Conservation (phyloP, 768 basidiomycete species). For the Lepiota venenata region DNA sequence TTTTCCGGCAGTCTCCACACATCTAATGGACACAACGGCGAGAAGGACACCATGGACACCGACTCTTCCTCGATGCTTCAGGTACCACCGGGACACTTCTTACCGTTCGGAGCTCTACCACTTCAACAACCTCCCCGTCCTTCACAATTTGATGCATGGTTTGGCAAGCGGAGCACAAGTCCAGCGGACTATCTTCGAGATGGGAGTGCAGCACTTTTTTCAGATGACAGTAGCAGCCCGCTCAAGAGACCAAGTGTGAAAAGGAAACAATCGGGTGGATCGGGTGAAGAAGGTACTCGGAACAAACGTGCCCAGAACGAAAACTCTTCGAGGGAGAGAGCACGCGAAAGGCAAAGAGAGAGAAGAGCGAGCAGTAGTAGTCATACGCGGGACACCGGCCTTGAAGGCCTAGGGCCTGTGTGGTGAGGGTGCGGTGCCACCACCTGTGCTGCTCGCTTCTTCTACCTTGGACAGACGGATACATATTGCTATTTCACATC, state of each 20-base stretch:
- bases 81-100: not conserved
- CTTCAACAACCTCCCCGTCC: constrained; percentile 2
- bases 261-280: constrained; percentile 26
- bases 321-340: constrained; percentile 8
- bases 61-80: not conserved
- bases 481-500: not conserved
- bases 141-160: not conserved
- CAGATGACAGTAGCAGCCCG: constrained; percentile 47
- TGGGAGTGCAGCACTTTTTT: constrained; percentile 28
- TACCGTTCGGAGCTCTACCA: not conserved
- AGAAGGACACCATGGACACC: not conserved
- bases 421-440: not conserved
- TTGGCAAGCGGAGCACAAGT: constrained; percentile 64
- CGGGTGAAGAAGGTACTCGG: not conserved
- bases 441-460: not conserved
- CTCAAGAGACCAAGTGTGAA: constrained; percentile 71
- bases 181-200: constrained; percentile 68
- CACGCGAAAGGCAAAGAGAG: constrained; percentile 7
- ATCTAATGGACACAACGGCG: not conserved
- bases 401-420: constrained; percentile 7
- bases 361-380: constrained; percentile 1
- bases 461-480: constrained; percentile 1
- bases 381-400: not conserved
- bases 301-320: constrained; percentile 6
- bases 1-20: not conserved